Evolutionary conservation across 2,329 filamentous ascomycete species (phyloP).

Genomic region (Botrytis byssoidea): DNA sequence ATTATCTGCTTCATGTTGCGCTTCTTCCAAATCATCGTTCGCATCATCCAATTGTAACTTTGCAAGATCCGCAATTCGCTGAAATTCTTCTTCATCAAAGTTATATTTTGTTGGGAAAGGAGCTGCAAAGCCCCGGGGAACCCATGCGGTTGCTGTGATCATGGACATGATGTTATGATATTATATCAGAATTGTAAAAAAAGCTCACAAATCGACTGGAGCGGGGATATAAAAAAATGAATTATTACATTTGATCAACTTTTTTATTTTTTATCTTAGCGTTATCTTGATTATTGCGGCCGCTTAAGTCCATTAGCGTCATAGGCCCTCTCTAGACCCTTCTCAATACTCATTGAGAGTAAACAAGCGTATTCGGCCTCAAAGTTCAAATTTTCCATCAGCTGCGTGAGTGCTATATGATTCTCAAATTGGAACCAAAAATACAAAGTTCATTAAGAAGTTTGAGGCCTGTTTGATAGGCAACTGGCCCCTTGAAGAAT

Average conservation of each 20-base stretch:
- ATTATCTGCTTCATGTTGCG: constrained; percentile 39
- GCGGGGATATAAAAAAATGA: constrained; percentile 20
- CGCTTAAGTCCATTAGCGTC: constrained; percentile 5
- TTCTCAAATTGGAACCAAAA: not conserved
- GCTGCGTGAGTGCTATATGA: not conserved
- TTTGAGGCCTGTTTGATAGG: not conserved
- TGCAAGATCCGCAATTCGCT: constrained; percentile 57
- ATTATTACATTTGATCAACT: constrained; percentile 11
- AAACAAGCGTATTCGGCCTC: not conserved
- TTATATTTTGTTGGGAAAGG: constrained; percentile 58
- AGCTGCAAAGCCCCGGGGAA: constrained; percentile 57
- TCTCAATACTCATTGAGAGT: not conserved
- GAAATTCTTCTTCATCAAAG: constrained; percentile 58
- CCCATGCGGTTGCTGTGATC: constrained; percentile 60
- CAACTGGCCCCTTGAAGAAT: not conserved
- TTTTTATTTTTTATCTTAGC: constrained; percentile 20
- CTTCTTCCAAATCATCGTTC: constrained; percentile 74
- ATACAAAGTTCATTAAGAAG: not conserved
- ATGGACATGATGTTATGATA: constrained; percentile 43
- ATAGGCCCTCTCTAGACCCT: not conserved
- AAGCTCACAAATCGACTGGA: constrained; percentile 4
- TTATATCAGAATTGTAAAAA: not conserved
- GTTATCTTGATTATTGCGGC: constrained; percentile 17
- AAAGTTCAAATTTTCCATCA: not conserved
- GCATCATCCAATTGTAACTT: constrained; percentile 77